Conservation (phyloP, 768 basidiomycete genomes). For the Rossbeevera mucosa region DNA sequence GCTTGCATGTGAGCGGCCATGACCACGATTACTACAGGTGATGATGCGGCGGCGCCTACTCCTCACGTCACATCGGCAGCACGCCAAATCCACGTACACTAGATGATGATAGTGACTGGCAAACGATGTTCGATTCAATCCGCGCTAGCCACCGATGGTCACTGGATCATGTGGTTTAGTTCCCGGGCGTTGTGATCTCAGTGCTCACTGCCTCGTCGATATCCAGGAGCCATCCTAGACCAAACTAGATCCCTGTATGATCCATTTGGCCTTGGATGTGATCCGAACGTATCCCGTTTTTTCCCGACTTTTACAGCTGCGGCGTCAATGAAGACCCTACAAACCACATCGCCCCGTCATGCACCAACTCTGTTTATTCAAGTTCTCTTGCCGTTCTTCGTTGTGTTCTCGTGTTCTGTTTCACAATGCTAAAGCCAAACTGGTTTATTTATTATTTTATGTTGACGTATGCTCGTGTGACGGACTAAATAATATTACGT, state of each 20-base stretch:
- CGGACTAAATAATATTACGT: slow-evolving; percentile 4
- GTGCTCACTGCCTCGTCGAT: slow-evolving; percentile 12
- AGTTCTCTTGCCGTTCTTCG: background rate
- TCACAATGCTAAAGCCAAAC: slow-evolving; percentile 2
- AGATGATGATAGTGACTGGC: background rate
- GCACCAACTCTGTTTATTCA: slow-evolving; percentile 1
- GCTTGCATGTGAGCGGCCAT: background rate
- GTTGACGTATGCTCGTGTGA: background rate
- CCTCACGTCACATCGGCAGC: background rate
- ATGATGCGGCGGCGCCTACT: background rate
- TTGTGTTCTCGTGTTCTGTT: background rate
- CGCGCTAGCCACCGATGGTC: slow-evolving; percentile 1
- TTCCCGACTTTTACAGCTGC: slow-evolving; percentile 2
- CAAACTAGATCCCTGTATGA: background rate
- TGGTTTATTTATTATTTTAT: background rate
- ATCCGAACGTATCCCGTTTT: slow-evolving; percentile 21
- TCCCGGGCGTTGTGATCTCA: background rate
- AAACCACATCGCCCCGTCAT: background rate
- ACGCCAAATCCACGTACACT: background rate
- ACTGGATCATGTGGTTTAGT: background rate
- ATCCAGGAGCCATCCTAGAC: slow-evolving; percentile 11
- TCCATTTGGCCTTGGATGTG: slow-evolving; percentile 5
- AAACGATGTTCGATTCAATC: slow-evolving; percentile 8
- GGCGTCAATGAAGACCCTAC: background rate
- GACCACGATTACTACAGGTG: slow-evolving; percentile 9